Evolutionary conservation across 2,329 filamentous ascomycete species (phyloP).

Genomic region (Trichophyton rubrum): DNA sequence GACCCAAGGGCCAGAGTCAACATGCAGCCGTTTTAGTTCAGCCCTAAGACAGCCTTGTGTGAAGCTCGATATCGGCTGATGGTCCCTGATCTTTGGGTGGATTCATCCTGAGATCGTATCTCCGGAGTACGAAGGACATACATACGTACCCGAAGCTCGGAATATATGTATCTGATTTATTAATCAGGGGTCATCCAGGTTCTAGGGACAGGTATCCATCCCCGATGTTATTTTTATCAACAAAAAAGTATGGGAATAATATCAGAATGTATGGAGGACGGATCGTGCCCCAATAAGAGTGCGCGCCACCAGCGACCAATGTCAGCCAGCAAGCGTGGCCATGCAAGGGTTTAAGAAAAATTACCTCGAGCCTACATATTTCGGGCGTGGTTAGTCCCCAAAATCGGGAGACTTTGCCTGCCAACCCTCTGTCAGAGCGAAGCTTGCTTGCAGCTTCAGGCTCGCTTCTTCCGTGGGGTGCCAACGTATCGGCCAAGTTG

Average conservation of each 20-base stretch:
- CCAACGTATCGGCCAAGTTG: background rate
- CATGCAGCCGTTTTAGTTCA: background rate
- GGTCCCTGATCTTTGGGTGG: background rate
- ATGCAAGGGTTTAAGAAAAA: conserved; percentile 3
- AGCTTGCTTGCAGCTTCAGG: background rate
- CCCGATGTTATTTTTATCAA: conserved; percentile 1
- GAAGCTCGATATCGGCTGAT: background rate
- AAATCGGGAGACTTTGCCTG: background rate
- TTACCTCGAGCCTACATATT: background rate
- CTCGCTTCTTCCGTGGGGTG: conserved; percentile 1
- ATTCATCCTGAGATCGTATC: background rate
- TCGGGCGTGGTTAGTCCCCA: background rate
- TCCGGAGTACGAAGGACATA: background rate
- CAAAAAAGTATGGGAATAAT: background rate
- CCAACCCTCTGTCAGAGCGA: background rate
- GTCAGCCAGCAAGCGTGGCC: conserved; percentile 1
- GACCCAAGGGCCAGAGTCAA: background rate
- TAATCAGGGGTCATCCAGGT: conserved; percentile 1
- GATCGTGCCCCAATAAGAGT: background rate
- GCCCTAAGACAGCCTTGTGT: background rate
- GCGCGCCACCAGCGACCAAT: background rate
- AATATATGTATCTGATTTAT: background rate
- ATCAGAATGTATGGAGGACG: background rate
- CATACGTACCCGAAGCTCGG: background rate
- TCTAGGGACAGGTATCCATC: background rate